Conservation (phyloP, 768 basidiomycete species). For the Leccinum imitatum region DNA sequence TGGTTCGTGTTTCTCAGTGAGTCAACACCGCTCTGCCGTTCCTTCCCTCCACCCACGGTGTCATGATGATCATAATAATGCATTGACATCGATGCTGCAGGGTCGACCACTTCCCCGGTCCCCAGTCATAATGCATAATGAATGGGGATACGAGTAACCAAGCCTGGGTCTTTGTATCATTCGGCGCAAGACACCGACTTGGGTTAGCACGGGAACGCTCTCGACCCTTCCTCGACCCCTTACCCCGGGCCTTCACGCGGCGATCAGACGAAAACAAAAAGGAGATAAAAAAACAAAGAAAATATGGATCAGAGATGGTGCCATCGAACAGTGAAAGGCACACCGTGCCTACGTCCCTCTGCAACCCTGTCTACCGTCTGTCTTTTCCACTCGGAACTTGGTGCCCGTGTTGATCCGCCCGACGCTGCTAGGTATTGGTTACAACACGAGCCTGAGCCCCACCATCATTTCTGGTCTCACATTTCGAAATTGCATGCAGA, state of each 20-base stretch:
- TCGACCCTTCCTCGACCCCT: neutral
- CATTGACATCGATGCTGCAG: neutral
- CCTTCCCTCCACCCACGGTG: neutral
- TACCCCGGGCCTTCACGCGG: neutral
- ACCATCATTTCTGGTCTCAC: neutral
- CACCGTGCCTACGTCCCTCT: neutral
- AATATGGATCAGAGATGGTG: neutral
- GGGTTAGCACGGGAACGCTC: neutral
- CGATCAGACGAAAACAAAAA: neutral
- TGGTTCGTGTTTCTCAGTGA: neutral
- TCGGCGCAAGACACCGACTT: neutral
- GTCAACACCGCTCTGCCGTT: neutral
- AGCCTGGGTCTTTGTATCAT: neutral
- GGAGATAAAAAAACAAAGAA: neutral
- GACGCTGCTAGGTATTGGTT: neutral
- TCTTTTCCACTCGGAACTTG: neutral
- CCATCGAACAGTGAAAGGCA: neutral
- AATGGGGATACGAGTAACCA: neutral
- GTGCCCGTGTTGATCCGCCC: neutral
- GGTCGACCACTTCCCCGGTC: neutral
- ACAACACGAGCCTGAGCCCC: neutral
- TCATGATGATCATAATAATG: neutral
- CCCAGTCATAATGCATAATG: neutral
- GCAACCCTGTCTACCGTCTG: neutral
- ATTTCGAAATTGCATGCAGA: neutral